Evolutionary conservation across 306 rosid species (phyloP), one percentile per base, ranked within the genome.

Genomic region (Vigna nakashimae): DNA sequence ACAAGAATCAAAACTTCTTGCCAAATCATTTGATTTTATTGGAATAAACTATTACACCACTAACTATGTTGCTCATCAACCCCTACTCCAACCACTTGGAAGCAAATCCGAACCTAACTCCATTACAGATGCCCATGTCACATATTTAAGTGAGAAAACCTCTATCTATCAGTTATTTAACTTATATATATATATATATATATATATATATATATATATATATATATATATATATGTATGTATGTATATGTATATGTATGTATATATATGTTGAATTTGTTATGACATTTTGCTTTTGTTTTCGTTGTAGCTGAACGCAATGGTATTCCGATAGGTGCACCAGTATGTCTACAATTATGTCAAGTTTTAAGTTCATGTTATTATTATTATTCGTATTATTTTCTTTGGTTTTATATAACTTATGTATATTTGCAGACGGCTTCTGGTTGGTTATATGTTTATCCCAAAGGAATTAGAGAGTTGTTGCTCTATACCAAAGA

Each of bases 11-110:
- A 48, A 5, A 13, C 46, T 76, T 20, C 3, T 89, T 6, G n/a
- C n/a, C n/a, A n/a, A n/a, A n/a, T n/a, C 97, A 15, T 86, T 75
- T 38, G 92, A 92, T 75, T 90, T 90, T 53, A n/a, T 92, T 46
- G 91, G 97, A 52, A 30, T 92, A 16, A 92, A 92, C 57, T 87
- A 92, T 69, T 90, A 90, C 79, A 84, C 89, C 6, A 1, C 86
- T 15, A 74, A 79, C 26, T 92, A 88, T 72, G 89, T 78, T n/a
- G 18, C 72, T 20, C 12, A 90, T 76, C 22, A 17, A 15, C 84
- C 82, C 3, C 28, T 24, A 24, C 2, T 0, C 3, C 2, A 24
- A 24, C 2, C 2, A 24, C 38, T 7, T 34, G 6, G 6, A 34
- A 0, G 1, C 2, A 32, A 10, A 1, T 64, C 5, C 7, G 48